phyloP scores from a whole-genome alignment of 1,284 basidiomycete genomes.

The Xerocomus amazonicus region DNA sequence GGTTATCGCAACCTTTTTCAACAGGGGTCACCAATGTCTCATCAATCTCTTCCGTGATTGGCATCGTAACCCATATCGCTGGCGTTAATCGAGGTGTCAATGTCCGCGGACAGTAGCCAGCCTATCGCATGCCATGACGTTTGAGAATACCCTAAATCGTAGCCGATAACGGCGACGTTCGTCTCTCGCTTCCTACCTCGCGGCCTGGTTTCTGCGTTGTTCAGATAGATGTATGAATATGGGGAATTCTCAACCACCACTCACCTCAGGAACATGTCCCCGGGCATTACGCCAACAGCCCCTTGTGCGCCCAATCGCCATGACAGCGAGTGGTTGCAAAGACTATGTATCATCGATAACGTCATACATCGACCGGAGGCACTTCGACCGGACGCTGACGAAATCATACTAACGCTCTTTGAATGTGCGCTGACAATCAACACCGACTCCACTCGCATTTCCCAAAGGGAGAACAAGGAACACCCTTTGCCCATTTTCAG shows the following conservation, averaged over 20 bases:
- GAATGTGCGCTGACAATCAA: background rate
- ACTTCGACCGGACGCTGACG: background rate
- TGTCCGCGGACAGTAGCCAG: slow-evolving; percentile 2
- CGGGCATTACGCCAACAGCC: background rate
- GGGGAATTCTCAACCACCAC: background rate
- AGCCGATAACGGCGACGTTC: background rate
- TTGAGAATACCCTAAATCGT: background rate
- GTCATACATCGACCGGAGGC: background rate
- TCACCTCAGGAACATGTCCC: background rate
- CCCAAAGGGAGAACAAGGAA: slow-evolving; percentile 5
- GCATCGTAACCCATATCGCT: background rate
- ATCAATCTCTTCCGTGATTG: background rate
- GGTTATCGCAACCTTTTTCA: background rate
- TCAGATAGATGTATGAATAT: background rate
- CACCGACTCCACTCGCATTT: background rate
- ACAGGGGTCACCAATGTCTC: background rate
- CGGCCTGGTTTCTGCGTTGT: background rate
- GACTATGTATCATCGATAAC: background rate
- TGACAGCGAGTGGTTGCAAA: slow-evolving; percentile 6
- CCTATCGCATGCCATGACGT: background rate
- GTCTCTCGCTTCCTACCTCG: background rate
- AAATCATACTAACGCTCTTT: background rate
- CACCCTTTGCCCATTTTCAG: background rate
- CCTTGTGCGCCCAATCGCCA: slow-evolving; percentile 1
- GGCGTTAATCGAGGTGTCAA: background rate